Evolutionary conservation across 495 filamentous ascomycete species (phyloP), one percentile per base, ranked within the genome.

Genomic region (Neurospora sp.): DNA sequence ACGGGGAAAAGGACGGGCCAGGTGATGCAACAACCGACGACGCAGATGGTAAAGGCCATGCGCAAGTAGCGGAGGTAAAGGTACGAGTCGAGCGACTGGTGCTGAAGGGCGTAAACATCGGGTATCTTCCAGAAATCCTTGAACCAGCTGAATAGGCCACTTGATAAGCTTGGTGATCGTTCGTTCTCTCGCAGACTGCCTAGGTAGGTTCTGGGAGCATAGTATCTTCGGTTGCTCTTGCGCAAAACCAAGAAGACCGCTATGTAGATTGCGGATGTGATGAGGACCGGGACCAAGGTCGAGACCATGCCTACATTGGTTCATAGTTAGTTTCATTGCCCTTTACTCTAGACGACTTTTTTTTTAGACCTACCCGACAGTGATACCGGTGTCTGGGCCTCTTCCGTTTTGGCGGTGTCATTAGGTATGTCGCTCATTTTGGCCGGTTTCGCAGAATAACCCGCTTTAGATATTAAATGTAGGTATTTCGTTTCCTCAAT

Each of bases 21-120:
- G 16, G 93, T 94, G 73, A 98, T 88, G 75, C 84, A 89, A 77
- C 88, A 91, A 70, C 94, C 94, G 35, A 94, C 89, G 66, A 97
- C 90, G 84, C 90, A 92, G 69, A 97, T 89, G 62, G 88, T 82
- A 37, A 92, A 83, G 42, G 88, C 82, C 70, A 94, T 89, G 76
- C 92, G 92, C 72, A 98, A 83, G 80, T 93, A 97, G 48, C 95
- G 92, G 42, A 97, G 86, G 82, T 93, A 91, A 70, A 97, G 88
- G 79, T 94, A 97, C 42, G 92, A 90, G 81, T 97, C 94, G 82
- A 99, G 87, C 4, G 93, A 93, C 82, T 96, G 92, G 80, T 96
- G 93, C 78, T 94, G 92, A 73, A 97, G 87, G 62, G 95, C 91
- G 79, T 93, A 93, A 73, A 89, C 89, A 80, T 97, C 93, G 41